These are phyloP conservation scores for Leccinum cinnamomeum DNA, from an alignment of 1,284 basidiomycete species.

Conservation along the genomic window DNA sequence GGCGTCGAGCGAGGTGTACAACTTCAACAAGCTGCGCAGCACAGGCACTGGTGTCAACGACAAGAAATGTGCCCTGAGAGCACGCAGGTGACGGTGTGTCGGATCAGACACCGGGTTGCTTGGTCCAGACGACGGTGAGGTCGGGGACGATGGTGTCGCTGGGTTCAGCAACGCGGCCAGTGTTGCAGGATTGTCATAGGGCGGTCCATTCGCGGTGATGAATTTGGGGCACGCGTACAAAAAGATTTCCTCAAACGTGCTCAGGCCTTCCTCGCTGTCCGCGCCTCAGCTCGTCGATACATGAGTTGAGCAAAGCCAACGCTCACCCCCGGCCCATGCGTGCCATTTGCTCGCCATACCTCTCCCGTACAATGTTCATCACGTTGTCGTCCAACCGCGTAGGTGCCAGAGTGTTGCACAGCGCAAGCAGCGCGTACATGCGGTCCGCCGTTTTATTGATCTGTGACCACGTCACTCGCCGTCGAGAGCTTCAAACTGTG, in stretches of 20 bases:
- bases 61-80: conserved; percentile 64
- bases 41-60: conserved; percentile 83
- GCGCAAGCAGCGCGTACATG: conserved; percentile 95
- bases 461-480: conserved; percentile 38
- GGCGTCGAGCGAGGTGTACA: conserved; percentile 93
- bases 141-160: conserved; percentile 33
- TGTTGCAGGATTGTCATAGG: conserved; percentile 81
- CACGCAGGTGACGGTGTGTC: conserved; percentile 75
- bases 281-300: conserved; percentile 1
- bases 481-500: not conserved
- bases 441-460: conserved; percentile 97
- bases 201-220: conserved; percentile 91
- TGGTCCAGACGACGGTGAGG: conserved; percentile 18
- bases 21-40: conserved; percentile 88
- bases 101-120: conserved; percentile 56
- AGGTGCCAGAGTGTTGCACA: conserved; percentile 91
- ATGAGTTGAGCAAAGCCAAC: not conserved
- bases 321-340: conserved; percentile 82
- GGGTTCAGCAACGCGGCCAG: conserved; percentile 57
- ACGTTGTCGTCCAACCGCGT: conserved; percentile 93
- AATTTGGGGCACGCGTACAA: conserved; percentile 95
- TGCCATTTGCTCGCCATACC: conserved; percentile 87
- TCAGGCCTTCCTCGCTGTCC: conserved; percentile 67
- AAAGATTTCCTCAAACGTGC: conserved; percentile 94
- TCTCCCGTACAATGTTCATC: conserved; percentile 89